Base-by-base conservation (phyloP, 2,329 filamentous ascomycete genomes). In the Volutella citrinella region DNA sequence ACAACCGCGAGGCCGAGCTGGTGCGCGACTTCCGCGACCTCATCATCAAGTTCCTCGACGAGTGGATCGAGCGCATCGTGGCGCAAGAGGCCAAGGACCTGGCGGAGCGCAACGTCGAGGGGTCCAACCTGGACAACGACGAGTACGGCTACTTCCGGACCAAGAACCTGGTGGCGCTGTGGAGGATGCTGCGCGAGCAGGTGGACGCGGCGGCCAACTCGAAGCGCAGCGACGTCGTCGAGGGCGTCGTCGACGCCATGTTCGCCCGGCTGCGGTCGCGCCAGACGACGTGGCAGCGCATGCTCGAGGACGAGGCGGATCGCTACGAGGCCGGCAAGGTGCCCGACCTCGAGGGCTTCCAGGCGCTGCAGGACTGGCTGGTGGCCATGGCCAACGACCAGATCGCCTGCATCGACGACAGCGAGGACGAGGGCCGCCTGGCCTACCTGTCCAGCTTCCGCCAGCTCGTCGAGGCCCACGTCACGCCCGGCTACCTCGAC, bases 381-480 rank as follows among this genome's bases (percentile, higher is more conserved):
- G 82, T 98, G 33, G 90, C 93, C 27, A 88, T 94, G 37, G 93
- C 94, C 49, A 98, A 98, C 66, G 93, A 98, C 65, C 93, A 98
- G 62, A 97, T 98, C 58, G 90, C 90, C 36, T 96, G 89, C 63
- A 95, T 98, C 54, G 93, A 97, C 60, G 94, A 97, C 56, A 84
- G 84, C 48, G 84, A 87, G 42, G 84, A 87, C 33, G 79, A 81
- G 33, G 79, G 78, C 40, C 80, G 84, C 19, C 69, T 85, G 17
- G 87, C 85, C 19, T 96, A 96, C 66, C 75, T 97, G 30, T 83
- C 87, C 5, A 83, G 84, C 53, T 96, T 96, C 77, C 81, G 81
- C 49, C 79, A 82, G 49, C 87, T 93, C 54, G 84, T 94, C 56
- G 84, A 87, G 56, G 74, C 85, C 3, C 71, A 93, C 20, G 86